phyloP scores from a whole-genome alignment of 176 grass and related monocot species.

The Carex scoparia region DNA sequence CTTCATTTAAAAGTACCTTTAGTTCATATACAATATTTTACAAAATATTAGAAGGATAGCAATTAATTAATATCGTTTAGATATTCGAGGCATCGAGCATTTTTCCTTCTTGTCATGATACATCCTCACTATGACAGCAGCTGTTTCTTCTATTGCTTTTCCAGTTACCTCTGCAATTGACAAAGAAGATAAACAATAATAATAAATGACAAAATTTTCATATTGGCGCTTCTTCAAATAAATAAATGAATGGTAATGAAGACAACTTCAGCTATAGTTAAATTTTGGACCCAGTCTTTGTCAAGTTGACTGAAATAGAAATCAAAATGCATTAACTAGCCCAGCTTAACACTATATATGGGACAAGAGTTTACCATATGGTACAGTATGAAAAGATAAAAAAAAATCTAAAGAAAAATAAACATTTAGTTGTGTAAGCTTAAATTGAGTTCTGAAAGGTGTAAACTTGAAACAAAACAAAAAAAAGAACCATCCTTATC shows the following conservation, averaged over 20 bases:
- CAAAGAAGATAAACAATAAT: slow-evolving; percentile 7
- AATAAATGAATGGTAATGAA: neutral
- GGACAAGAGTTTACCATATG: neutral
- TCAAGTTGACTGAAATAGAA: neutral
- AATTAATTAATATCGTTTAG: slow-evolving; percentile 92
- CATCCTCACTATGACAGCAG: slow-evolving; percentile 73
- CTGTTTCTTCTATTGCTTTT: slow-evolving; percentile 98
- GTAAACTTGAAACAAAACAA: neutral
- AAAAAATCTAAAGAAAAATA: neutral
- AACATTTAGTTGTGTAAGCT: neutral
- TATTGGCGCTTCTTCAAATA: neutral
- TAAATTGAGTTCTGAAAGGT: neutral
- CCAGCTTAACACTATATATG: neutral
- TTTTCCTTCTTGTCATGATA: slow-evolving; percentile 79
- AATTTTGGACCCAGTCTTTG: too few relatives aligned
- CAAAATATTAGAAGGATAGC: neutral
- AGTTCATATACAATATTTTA: neutral
- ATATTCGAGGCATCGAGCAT: slow-evolving; percentile 85
- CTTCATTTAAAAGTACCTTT: neutral
- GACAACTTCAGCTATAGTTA: neutral
- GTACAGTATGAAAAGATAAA: neutral
- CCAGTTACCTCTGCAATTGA: slow-evolving; percentile 73
- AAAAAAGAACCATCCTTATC: neutral
- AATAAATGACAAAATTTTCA: neutral
- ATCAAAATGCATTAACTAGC: neutral